Evolutionary conservation across 2,329 filamentous ascomycete genomes (phyloP), one percentile per base, ranked within the genome.

Genomic region (Ceratocystis papillata): DNA sequence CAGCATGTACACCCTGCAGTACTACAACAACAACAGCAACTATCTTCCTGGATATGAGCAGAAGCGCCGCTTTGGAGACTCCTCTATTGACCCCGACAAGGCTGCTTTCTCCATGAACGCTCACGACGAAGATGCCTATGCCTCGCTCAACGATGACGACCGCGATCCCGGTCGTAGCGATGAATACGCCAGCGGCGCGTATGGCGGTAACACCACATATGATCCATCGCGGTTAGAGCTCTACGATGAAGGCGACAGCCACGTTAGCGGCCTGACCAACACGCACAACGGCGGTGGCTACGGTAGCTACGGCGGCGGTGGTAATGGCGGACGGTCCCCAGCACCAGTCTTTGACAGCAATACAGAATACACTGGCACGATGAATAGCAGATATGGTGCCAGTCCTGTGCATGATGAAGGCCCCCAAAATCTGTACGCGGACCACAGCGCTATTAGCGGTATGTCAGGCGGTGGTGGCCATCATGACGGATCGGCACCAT

Each of bases 91-190:
- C 72, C 85, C 85, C 0, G 84, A 87, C 74, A 87, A 87, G 77
- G 84, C 84, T 33, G 84, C 84, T 68, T 87, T 87, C 75, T 86
- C 83, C 66, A 85, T 84, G 74, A 83, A 82, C 15, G 83, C 83
- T n/a, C 81, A 85, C 71, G 83, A 84, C 70, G 84, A 87, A 69
- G 84, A 87, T 71, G 80, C 82, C 55, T 87, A 87, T 71, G 82
- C 84, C 63, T 82, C 82, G 15, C 79, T 87, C 68, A 79, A 84
- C 73, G 77, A 79, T 75, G 78, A 82, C 67, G 80, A 84, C 70
- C 78, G 83, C 68, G 77, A 81, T 65, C 73, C 73, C 45, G 74
- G 74, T 69, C 73, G 71, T 50, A 74, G 72, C 69, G 70, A 71
- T 69, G 71, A 69, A 25, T 72, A 73, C 63, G 71, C 69, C 63